Conservation (phyloP, 306 rosid genomes). For the Castanea crenata region DNA sequence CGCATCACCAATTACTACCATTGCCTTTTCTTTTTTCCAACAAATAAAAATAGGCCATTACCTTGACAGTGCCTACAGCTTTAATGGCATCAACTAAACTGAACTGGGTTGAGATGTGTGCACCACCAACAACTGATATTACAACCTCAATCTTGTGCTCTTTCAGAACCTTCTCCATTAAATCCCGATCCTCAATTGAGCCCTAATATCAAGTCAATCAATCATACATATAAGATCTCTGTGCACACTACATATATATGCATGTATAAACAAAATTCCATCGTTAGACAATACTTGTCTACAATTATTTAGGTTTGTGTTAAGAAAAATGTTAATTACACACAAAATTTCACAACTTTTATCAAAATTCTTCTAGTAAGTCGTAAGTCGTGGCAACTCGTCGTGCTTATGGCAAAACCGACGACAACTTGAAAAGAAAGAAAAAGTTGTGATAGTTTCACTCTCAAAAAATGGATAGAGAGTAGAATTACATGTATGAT, state of each 20-base stretch:
- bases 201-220: constrained; percentile 1
- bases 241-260: not conserved
- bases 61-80: constrained; percentile 11
- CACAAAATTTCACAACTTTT: no score
- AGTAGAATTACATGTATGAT: not conserved
- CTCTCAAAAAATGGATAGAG: no score
- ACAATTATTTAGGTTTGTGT: no score
- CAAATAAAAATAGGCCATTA: not conserved
- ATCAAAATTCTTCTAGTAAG: no score
- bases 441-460: no score
- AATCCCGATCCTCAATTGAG: not conserved
- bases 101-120: not conserved
- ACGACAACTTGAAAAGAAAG: no score
- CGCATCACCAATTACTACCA: no score
- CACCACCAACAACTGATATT: constrained; percentile 2
- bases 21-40: not conserved
- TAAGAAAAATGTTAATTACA: no score
- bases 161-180: constrained; percentile 3
- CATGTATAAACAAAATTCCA: not conserved
- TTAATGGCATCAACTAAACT: not conserved
- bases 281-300: no score
- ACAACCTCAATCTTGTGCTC: constrained; percentile 13
- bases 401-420: fast-evolving
- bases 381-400: no score
- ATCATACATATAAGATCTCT: not conserved